Evolutionary conservation across 202 grass and related monocot genomes (phyloP), one percentile per base, ranked within the genome.

Genomic region (Bolboschoenoplectus hybrid): DNA sequence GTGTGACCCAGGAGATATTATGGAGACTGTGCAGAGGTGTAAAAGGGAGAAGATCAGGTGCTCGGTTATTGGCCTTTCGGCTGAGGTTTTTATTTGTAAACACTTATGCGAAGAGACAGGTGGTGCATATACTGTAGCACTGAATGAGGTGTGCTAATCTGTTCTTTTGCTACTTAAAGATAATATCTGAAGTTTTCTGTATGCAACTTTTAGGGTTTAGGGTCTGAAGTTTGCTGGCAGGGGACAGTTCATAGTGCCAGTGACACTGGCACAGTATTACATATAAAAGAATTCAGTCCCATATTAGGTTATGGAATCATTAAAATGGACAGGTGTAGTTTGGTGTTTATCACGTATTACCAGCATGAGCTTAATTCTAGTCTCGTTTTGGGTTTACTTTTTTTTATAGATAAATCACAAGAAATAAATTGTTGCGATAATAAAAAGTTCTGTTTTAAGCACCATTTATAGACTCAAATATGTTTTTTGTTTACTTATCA

Each of bases 11-110:
- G 93, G 93, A 75, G 94, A 99, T 89, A 63, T 93, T 55, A 94
- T 94, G 93, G 93, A 94, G 81, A 93, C 92, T 47, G 86, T 99
- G 84, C 55, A 87, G 88, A 97, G 87, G 86, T 99, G 97, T 83
- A 94, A 97, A 82, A 90, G 91, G 56, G 93, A 90, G 3, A 97
- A 99, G 91, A 91, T 99, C 64, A 92, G 97, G 88, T 97, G 93
- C 65, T 99, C 93, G 0, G 83, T 99, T 74, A 91, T 99, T 88
- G 97, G 97, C 19, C 88, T 99, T 51, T 89, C 93, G 52, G 97
- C 97, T 52, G 97, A 99, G 84, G 92, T 99, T 76, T 99, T 97
- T 63, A 92, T 99, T 55, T 99, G 97, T 87, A 99, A 97, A 82
- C 83, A 99, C 90, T 87, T 99, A 10, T 99, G 93, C 47, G 97